Conservation (phyloP, 1,139 yeast genomes). For the Hemisphaericaspora lyxosophila region DNA sequence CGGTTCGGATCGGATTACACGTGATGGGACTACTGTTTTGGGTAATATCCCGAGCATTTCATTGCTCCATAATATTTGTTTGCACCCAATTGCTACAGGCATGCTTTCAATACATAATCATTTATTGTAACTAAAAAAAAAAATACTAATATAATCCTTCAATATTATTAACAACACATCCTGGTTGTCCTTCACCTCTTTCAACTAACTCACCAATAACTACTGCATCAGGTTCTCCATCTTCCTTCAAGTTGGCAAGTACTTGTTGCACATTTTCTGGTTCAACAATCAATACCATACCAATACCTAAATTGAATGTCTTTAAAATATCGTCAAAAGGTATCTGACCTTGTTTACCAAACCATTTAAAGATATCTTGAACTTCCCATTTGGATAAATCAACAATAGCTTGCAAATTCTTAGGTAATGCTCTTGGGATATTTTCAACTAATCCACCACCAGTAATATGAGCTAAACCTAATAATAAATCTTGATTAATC, state of each 20-base stretch:
- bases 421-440: conserved; percentile 91
- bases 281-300: conserved; percentile 89
- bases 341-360: conserved; percentile 87
- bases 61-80: no score
- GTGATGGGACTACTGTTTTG: no score
- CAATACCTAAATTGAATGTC: conserved; percentile 95
- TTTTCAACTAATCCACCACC: conserved; percentile 98
- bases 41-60: no score
- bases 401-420: conserved; percentile 71
- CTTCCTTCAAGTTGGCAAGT: conserved; percentile 50
- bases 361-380: conserved; percentile 90
- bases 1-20: background rate
- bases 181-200: conserved; percentile 53
- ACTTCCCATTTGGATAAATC: conserved; percentile 82
- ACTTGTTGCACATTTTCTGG: conserved; percentile 60
- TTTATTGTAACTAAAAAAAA: background rate
- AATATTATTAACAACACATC: conserved; percentile 67
- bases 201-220: conserved; percentile 73
- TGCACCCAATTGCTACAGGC: background rate
- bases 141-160: conserved; percentile 52
- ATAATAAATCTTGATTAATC: conserved; percentile 62
- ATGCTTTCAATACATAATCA: background rate
- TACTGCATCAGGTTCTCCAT: conserved; percentile 70
- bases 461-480: conserved; percentile 95
- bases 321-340: conserved; percentile 82